A percentile compares a stretch with the other conserved stretches of the same genome.
phyloP scores from a whole-genome alignment of 345 rosid species.

The Aquilaria yunnanensis region DNA sequence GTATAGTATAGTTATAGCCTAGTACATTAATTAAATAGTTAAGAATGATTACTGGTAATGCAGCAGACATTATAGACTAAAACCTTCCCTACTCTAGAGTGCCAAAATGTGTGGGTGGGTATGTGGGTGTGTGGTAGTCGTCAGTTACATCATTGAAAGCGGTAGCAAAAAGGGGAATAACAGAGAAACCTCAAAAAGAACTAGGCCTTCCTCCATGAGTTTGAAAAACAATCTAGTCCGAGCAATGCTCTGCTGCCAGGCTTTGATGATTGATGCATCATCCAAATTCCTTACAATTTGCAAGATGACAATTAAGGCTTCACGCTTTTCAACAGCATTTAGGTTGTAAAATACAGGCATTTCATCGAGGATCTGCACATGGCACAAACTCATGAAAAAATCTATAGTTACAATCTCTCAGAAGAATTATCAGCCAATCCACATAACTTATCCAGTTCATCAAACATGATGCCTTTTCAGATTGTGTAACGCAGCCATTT shows the following conservation, averaged over 20 bases:
- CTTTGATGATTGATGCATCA: slow-evolving; percentile 84
- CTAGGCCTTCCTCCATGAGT: slow-evolving; percentile 93
- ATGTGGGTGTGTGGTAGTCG: too few species aligned
- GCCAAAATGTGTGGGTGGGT: too few species aligned
- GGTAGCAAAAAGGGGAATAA: too few species aligned
- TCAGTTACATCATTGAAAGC: too few species aligned
- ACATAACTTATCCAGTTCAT: neutral
- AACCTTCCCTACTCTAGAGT: too few species aligned
- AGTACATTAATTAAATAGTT: too few species aligned
- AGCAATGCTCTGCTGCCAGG: slow-evolving; percentile 99
- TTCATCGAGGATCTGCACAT: slow-evolving; percentile 93
- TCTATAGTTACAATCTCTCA: neutral
- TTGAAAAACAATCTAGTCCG: slow-evolving; percentile 96
- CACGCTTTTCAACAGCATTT: slow-evolving; percentile 94
- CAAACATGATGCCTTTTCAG: slow-evolving; percentile 1
- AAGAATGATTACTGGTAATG: too few species aligned
- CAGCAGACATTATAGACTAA: too few species aligned
- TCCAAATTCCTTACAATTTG: slow-evolving; percentile 96
- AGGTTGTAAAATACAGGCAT: slow-evolving; percentile 98
- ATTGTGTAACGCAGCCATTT: slow-evolving; percentile 2
- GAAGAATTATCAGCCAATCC: neutral
- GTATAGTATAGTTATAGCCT: too few species aligned
- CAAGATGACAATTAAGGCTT: slow-evolving; percentile 82
- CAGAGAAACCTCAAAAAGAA: slow-evolving; percentile 81
- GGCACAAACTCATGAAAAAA: slow-evolving; percentile 15